Evolutionary conservation across 73 alveolate genomes (phyloP).

Genomic region (Paraurostyla sp.): DNA sequence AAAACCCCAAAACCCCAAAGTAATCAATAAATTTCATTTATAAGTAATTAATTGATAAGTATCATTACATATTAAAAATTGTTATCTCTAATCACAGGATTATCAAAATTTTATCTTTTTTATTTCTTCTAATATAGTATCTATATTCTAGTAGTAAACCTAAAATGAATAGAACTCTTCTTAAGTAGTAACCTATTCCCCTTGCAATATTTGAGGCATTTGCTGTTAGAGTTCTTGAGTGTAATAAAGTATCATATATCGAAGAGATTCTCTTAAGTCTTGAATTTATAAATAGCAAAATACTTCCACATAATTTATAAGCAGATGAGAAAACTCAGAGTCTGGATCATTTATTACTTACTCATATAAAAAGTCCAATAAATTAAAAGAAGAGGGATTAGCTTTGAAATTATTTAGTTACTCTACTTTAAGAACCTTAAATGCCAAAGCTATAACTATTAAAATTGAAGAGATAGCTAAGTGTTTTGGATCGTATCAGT

Average conservation of each 20-base stretch:
- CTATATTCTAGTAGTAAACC: background rate
- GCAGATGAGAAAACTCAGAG: slow-evolving; percentile 1
- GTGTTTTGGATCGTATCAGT: background rate
- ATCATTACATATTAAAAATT: no score
- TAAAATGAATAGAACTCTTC: slow-evolving; percentile 37
- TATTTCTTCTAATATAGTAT: background rate
- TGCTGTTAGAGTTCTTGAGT: background rate
- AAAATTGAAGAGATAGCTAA: background rate
- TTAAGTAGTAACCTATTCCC: slow-evolving; percentile 14
- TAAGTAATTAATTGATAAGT: no score
- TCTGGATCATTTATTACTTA: background rate
- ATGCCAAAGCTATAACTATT: background rate
- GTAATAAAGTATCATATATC: background rate
- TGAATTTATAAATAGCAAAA: background rate
- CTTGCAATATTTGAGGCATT: background rate
- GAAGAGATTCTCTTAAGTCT: background rate
- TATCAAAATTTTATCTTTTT: background rate
- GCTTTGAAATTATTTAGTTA: background rate
- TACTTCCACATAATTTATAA: background rate
- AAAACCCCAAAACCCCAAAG: background rate
- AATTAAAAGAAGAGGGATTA: background rate
- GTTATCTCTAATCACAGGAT: no score
- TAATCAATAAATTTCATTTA: no score
- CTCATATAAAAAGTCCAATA: background rate
- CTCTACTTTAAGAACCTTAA: background rate